phyloP scores from a whole-genome alignment of 805 yeast species.

The Wickerhamiella vanderwaltii region DNA sequence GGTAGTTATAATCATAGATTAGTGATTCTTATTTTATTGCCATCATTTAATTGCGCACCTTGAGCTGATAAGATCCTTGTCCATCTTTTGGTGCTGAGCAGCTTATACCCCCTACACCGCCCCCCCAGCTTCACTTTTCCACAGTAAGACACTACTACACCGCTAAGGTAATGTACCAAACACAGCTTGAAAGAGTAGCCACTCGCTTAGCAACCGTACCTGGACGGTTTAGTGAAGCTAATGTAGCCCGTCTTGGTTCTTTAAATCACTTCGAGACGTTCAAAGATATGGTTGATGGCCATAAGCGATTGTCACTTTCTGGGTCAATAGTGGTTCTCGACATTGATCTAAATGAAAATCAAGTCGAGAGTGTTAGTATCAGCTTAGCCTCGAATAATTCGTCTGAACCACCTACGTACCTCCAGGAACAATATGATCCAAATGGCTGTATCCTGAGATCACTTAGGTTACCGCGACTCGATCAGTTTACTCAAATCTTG shows the following conservation, averaged over 20 bases:
- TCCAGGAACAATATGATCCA: slow-evolving; percentile 20
- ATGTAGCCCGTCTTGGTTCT: slow-evolving; percentile 27
- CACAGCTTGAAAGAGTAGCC: slow-evolving; percentile 21
- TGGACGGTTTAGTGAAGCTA: slow-evolving; percentile 27
- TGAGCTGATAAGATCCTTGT: too few species aligned
- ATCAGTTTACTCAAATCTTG: slow-evolving; percentile 26
- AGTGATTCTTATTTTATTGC: too few species aligned
- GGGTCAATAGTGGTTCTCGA: slow-evolving; percentile 31
- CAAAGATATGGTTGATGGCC: slow-evolving; percentile 25
- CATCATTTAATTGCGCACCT: too few species aligned
- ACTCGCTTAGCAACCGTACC: slow-evolving; percentile 25
- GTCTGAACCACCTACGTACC: slow-evolving; percentile 17
- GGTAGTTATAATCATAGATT: too few species aligned
- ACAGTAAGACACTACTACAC: too few species aligned
- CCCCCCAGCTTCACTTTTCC: too few species aligned
- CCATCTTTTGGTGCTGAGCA: too few species aligned
- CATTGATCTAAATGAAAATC: slow-evolving; percentile 20
- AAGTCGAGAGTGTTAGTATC: slow-evolving; percentile 21
- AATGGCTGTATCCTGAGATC: slow-evolving; percentile 22
- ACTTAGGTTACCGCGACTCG: slow-evolving; percentile 25
- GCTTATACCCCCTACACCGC: too few species aligned
- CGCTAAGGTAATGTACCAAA: slow-evolving; percentile 13
- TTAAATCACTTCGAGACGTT: slow-evolving; percentile 29
- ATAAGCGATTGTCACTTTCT: slow-evolving; percentile 29
- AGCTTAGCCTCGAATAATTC: slow-evolving; percentile 21